Evolutionary conservation across 1,284 basidiomycete genomes (phyloP), one percentile per base, ranked within the genome.

Genomic region (Ceratobasidium sp.): DNA sequence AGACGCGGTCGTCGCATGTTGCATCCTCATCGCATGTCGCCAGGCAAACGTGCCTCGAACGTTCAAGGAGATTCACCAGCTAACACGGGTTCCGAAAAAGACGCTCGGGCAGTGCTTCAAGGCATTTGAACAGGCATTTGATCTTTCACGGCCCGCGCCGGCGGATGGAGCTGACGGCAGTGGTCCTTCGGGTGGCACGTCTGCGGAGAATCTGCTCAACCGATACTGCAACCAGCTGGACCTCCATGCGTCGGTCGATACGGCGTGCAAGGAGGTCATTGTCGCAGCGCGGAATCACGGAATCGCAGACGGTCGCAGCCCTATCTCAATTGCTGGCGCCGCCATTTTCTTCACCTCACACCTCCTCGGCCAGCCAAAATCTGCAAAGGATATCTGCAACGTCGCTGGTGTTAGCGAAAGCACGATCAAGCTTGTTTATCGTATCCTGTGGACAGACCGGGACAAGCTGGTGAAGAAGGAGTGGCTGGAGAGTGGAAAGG

Each of bases 331-430:
- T 76, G 96, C 96, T 8, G 94, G 94, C 51, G 95, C 95, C 33
- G 95, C 95, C 33, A 95, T 98, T 76, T 96, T 92, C 83, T 97
- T 98, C 81, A 93, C 94, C 23, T 92, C 91, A 77, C 85, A 90
- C 76, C 80, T 98, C 56, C 85, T 95, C 76, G 92, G 90, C 72
- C 87, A 88, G 75, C 78, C 83, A 38, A 92, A 92, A 80, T 86
- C 88, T 25, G 86, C 92, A 56, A 89, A 90, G 80, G 93, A 96
- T 77, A 96, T 99, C 78, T 92, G 92, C 75, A 82, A 85, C n/a
- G 92, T 98, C n/a, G 95, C 95, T 0, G 94, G 94, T 9, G 95
- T 98, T n/a, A 95, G 94, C 78, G 96, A 98, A 78, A 92, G 94
- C 66, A 98, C 96, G 62, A 96, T 98, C 80, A 95, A 95, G 82